A percentile compares a stretch with the other conserved stretches of the same genome.
Conservation (phyloP, 352 stramenopile species). For the Pythium dissimile region DNA sequence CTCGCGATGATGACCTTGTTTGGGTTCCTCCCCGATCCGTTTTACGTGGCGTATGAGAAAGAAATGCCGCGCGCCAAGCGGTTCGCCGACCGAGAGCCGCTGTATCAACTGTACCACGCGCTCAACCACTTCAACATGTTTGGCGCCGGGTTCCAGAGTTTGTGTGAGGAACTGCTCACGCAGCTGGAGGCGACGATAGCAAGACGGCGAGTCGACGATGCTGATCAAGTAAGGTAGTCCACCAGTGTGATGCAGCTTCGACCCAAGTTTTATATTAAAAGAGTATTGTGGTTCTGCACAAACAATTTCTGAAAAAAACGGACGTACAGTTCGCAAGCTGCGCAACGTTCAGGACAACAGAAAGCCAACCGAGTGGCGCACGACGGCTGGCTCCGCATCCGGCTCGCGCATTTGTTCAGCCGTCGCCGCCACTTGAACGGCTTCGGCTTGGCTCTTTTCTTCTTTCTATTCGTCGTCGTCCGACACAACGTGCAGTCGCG, state of each 20-base stretch:
- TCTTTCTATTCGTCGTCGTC: neutral
- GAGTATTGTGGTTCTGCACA: no score
- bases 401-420: no score
- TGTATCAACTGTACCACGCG: constrained; percentile 88
- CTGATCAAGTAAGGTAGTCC: no score
- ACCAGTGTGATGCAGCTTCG: no score
- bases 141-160: constrained; percentile 24
- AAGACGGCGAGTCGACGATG: no score
- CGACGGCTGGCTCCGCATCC: neutral
- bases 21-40: constrained; percentile 23
- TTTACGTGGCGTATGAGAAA: constrained; percentile 28
- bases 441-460: no score
- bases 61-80: constrained; percentile 28
- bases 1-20: constrained; percentile 44
- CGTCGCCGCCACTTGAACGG: no score
- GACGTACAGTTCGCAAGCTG: no score
- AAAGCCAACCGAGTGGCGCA: neutral
- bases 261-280: no score
- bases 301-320: no score
- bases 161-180: constrained; percentile 14
- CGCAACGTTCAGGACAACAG: neutral
- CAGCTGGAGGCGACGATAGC: neutral
- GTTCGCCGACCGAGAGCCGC: constrained; percentile 48
- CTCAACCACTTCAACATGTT: constrained; percentile 87
- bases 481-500: neutral